Percentiles rank a stretch among this genome's conserved stretches.
Evolutionary conservation across 2,329 filamentous ascomycete genomes (phyloP).

Genomic region (Chrysosporium queenslandicum): DNA sequence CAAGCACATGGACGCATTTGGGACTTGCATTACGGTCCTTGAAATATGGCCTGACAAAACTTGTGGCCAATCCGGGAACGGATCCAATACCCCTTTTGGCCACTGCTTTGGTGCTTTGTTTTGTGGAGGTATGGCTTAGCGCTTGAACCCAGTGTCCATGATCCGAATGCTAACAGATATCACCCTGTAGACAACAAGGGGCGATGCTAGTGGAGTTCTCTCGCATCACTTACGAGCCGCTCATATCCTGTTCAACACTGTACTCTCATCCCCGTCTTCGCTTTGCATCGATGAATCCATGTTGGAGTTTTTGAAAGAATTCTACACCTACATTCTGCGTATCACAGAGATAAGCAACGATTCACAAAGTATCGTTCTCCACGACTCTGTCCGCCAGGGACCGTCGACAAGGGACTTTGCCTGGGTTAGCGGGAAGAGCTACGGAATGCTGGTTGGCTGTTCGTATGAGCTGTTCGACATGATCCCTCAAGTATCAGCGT

Average conservation of each 20-base stretch:
- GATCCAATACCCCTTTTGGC: constrained; percentile 12
- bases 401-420: background rate
- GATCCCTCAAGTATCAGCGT: constrained; percentile 12
- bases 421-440: constrained; percentile 12
- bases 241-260: constrained; percentile 10
- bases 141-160: background rate
- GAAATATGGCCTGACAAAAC: constrained; percentile 12
- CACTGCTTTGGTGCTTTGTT: constrained; percentile 13
- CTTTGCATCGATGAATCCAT: constrained; percentile 10
- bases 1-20: constrained; percentile 11
- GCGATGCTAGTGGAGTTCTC: constrained; percentile 10
- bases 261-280: constrained; percentile 7
- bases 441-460: constrained; percentile 13
- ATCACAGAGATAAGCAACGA: constrained; percentile 13
- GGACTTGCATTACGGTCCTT: constrained; percentile 11
- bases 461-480: constrained; percentile 13
- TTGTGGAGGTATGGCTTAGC: constrained; percentile 9
- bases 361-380: constrained; percentile 6
- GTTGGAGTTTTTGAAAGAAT: constrained; percentile 14
- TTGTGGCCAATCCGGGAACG: constrained; percentile 5
- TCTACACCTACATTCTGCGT: constrained; percentile 11
- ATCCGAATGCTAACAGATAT: background rate
- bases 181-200: constrained; percentile 8
- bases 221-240: constrained; percentile 13
- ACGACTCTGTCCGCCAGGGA: background rate